Base-by-base conservation (phyloP, 2,329 filamentous ascomycete genomes). In the Penicillium hordei region DNA sequence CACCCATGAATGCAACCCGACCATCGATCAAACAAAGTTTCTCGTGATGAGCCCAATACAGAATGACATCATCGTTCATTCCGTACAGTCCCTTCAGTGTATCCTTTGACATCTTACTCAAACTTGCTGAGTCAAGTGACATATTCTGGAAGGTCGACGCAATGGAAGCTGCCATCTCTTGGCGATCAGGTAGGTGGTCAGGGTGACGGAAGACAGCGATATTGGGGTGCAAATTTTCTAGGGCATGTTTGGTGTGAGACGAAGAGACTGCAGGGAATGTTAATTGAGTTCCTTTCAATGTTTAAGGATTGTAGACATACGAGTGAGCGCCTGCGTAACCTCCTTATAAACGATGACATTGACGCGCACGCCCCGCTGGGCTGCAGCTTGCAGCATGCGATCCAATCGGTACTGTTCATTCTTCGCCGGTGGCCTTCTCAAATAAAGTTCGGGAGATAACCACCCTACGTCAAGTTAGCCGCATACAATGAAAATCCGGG, bases 31-130 rank as follows among this genome's bases (percentile, higher is more conserved):
- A 72, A 65, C 90, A 91, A 0, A 96, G 83, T 75, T 97, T 97
- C 76, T 97, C 92, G 66, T 96, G 92, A 67, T 96, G 92, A 3
- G 91, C 91, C 92, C 92, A 96, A 75, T 91, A 96, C 1, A 96
- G 78, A 12, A 96, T 89, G 1, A 92, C 85, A 64, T 89, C 91
- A 33, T 92, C 89, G 34, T 86, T 86, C 49, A 90, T 88, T 53
- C 93, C 93, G 69, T 96, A 96, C 1, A 96, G 76, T 0, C 87
- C 85, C 70, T 91, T 90, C 48, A 96, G 71, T 1, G 89, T 84
- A 68, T 94, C 89, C 25, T 82, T 81, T 0, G 90, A 89, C 43
- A 92, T 79, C 65, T 87, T 88, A 19, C 86, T 82, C 0, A 83
- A 74, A 36, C 79, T 82, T 4, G 81, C 79, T 1, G 84, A 79